Base-by-base conservation (phyloP, 495 filamentous ascomycete species). In the Sporormia fimetaria region DNA sequence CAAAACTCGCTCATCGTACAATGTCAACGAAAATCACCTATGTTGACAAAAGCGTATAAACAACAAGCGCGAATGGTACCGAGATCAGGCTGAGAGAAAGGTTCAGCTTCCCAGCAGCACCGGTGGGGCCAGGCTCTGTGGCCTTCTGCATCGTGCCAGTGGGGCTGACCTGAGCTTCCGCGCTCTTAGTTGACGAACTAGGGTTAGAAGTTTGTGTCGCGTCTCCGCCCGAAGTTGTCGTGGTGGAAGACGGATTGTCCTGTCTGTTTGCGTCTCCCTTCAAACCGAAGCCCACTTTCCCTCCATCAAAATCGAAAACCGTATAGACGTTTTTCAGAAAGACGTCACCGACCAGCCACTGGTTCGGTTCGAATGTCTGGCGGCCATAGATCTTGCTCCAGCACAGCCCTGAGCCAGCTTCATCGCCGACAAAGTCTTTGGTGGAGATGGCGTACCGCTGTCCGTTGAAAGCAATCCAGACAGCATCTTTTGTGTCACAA, bases 321-420 rank as follows among this genome's bases (percentile, higher is more conserved):
- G 73, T 63, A 61, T 90, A 90, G n/a, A 92, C 83, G 47, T 92
- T 90, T 63, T 92, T 93, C 41, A 93, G 59, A 50, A 92, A 92
- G 3, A 80, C 71, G 49, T 87, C 85, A 4, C 85, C 85, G 1
- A 90, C 57, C 21, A 93, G 66, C 85, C 86, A 90, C 57, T 67
- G 58, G 33, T 67, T 52, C 11, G 60, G 30, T 18, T 63, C 69
- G 33, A 70, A 68, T 3, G 67, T 60, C 42, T 66, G 58, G 12
- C 52, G 42, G 16, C 57, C 56, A 37, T 67, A 59, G 40, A 90
- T 73, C 29, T 78, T 83, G 53, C 78, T 81, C 12, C 66, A 59
- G 54, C 85, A 93, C 9, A 49, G 57, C 2, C 52, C 62, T 4
- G 49, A 49, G 21, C 55, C 56, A 3, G 63, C 47, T 6, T 54